phyloP scores from a whole-genome alignment of 306 rosid genomes.

The Ammopiptanthus mongolicus region DNA sequence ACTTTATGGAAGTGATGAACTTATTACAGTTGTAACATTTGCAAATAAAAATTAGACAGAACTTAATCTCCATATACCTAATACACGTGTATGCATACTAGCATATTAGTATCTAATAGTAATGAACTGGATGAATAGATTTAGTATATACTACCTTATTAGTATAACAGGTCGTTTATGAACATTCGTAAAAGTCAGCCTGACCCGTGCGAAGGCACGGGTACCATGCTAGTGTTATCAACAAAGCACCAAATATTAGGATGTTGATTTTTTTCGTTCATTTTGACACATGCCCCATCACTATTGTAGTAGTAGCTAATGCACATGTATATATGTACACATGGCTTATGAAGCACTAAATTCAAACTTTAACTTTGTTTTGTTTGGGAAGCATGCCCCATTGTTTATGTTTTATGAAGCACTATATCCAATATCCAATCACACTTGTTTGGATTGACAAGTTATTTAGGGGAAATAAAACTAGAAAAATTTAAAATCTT shows the following conservation, averaged over 20 bases:
- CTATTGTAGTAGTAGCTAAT: background rate
- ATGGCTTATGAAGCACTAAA: constrained; percentile 7
- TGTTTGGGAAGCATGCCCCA: background rate
- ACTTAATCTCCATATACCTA: no score
- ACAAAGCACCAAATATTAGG: constrained; percentile 2
- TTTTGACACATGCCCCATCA: background rate
- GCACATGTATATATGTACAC: background rate
- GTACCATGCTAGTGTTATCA: no score
- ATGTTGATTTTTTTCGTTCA: background rate
- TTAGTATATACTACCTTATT: no score
- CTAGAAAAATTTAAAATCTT: background rate
- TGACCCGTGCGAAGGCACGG: no score
- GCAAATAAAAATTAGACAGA: no score
- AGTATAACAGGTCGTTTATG: no score
- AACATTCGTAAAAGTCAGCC: no score
- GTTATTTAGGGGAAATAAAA: background rate
- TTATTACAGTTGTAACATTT: no score
- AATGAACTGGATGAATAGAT: no score
- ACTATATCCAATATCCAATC: background rate
- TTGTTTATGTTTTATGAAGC: background rate
- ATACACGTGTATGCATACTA: no score
- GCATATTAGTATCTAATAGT: no score
- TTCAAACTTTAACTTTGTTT: background rate
- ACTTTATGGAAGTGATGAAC: background rate
- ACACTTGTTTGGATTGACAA: background rate